Evolutionary conservation across 306 rosid genomes (phyloP), one percentile per base, ranked within the genome.

Genomic region (Vigna nakashimae): DNA sequence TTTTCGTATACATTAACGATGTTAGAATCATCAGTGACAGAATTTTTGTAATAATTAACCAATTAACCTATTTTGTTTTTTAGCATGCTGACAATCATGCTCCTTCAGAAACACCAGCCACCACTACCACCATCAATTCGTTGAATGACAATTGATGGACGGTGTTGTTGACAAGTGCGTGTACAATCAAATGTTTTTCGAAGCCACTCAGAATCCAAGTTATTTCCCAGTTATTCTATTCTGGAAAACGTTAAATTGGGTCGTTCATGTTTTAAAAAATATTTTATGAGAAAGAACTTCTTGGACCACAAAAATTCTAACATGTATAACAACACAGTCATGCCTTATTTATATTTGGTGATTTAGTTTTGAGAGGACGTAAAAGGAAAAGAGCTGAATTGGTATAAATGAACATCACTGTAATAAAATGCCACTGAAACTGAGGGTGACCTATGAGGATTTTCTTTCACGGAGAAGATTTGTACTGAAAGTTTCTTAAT

Each of bases 111-210:
- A 49, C 51, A 72, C 46, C 5, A 65, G 77, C 49, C 51, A 52
- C 49, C 9, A 36, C 51, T 48, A 42, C 38, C 51, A 77, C 45
- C 24, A 76, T 30, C 24, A 49, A 40, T 71, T 53, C 30, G 66
- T 56, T 57, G 48, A 83, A 59, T 32, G 77, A 53, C 69, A 80
- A 69, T 63, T 67, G 78, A 58, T 59, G 32, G 82, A 80, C 69
- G 8, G 15, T 48, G 78, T 22, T 65, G 71, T 10, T 59, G 62
- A 76, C 22, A 50, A 62, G 4, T 38, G 51, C 38, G 26, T 30
- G 66, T 65, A 9, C 46, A 42, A 4, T 42, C 68, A 15, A 28
- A 49, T 48, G 16, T 28, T 64, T 48, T 6, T 50, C 10, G 2
- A 36, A 10, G 24, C 63, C 2, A 5, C 8, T n/a, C 2, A n/a